Evolutionary conservation across 208 protist species (phyloP), one percentile per base, ranked within the genome.

Genomic region (Endotrypanum monterogeii): DNA sequence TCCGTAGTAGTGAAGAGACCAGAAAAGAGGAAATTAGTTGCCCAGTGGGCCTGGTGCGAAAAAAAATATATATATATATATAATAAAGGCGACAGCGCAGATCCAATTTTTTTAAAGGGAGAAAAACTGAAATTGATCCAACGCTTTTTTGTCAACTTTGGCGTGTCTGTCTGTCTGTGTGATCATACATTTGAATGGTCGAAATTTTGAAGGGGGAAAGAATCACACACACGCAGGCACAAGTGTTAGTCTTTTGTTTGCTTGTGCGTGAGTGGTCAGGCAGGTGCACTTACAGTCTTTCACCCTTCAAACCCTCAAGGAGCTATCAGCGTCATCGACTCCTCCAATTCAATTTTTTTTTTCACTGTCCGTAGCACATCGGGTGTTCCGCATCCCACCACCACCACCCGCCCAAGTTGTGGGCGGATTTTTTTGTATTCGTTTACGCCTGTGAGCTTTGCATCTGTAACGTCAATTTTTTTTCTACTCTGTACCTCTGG

Each of bases 121-220:
- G 44, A 48, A 48, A 48, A 5, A 48, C 44, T 5, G 44, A 48
- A 48, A 48, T 48, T 11, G 44, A 48, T 48, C 12, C 44, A 48
- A 48, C 44, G 44, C 44, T 48, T 48, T 48, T 5, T 48, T 48
- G 8, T 48, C 44, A 48, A 48, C 44, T 1, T 48, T 48, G 44
- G 12, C 44, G 44, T 48, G 44, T 48, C 8, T 48, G 44, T 60
- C 25, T 35, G 58, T 65, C 35, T 65, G 58, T 63, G 60, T 65
- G 51, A 28, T 9, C n/a, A 20, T 55, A 20, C n/a, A 8, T 63
- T 28, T 23, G 30, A 18, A 32, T 18, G 60, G 12, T 35, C 32
- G 12, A 11, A 23, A 60, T 60, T 60, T 35, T 12, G 18, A 14
- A 60, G 35, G 14, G 28, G 11, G 35, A 60, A 35, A 30, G 55